A percentile compares a stretch with the other conserved stretches of the same genome.
phyloP scores from a whole-genome alignment of 495 filamentous ascomycete genomes.

The Hypoxylon cercidicola region DNA sequence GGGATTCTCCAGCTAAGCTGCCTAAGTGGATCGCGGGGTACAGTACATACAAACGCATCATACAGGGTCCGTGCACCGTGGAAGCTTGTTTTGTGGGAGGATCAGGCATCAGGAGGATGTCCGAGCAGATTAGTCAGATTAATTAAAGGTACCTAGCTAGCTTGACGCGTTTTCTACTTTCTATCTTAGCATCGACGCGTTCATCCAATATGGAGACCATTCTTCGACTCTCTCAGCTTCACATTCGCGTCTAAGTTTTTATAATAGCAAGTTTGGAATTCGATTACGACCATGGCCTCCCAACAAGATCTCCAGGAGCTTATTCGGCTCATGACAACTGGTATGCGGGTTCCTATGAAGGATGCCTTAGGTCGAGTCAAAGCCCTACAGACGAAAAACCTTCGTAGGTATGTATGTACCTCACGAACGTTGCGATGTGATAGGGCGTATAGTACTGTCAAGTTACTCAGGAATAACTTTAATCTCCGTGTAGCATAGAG shows the following conservation, averaged over 20 bases:
- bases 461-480: constrained; percentile 25
- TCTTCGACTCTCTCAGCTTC: background rate
- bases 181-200: constrained; percentile 9
- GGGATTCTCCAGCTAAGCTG: background rate
- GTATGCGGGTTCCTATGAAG: constrained; percentile 75
- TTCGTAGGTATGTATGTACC: constrained; percentile 68
- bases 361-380: constrained; percentile 75
- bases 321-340: constrained; percentile 80
- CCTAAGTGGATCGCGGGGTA: background rate
- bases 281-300: constrained; percentile 54
- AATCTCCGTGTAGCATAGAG: constrained; percentile 59
- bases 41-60: background rate
- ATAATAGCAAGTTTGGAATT: background rate
- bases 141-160: constrained; percentile 12
- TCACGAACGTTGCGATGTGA: background rate
- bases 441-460: constrained; percentile 5
- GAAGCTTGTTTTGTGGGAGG: background rate
- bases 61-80: background rate
- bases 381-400: constrained; percentile 69
- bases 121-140: no score
- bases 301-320: constrained; percentile 73
- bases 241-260: background rate
- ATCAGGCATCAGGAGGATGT: background rate
- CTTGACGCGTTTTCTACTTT: constrained; percentile 32
- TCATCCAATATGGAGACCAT: constrained; percentile 2